These are phyloP conservation scores for Trichomonas vaginalis DNA, from an alignment of 208 protist genomes.

Conservation along the genomic window DNA sequence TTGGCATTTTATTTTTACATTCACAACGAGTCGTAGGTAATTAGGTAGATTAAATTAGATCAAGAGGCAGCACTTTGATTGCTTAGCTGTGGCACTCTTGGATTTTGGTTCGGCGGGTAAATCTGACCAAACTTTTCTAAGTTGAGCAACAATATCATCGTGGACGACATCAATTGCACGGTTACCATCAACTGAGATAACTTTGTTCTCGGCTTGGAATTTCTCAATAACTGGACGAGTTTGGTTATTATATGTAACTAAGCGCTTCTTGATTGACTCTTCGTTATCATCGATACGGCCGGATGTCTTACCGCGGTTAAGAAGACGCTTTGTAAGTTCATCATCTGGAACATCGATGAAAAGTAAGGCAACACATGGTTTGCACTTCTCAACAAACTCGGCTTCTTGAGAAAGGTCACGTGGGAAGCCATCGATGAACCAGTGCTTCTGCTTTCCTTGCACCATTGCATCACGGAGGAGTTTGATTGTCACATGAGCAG, in stretches of 20 bases:
- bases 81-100: not conserved
- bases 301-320: conserved; percentile 46
- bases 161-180: not conserved
- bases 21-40: too few species aligned
- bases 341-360: conserved; percentile 43
- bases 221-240: not conserved
- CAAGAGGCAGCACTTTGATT: not conserved
- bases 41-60: not conserved
- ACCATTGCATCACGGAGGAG: conserved; percentile 18
- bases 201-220: not conserved
- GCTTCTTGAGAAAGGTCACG: not conserved
- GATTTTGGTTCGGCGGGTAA: not conserved
- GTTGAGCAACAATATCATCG: not conserved
- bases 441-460: not conserved
- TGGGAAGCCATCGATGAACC: not conserved
- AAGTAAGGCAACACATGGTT: conserved; percentile 30
- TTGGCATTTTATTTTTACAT: too few species aligned
- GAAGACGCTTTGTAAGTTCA: conserved; percentile 36
- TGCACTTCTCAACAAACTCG: not conserved
- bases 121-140: not conserved
- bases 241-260: conserved; percentile 24
- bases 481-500: not conserved
- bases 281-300: conserved; percentile 53
- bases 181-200: not conserved
- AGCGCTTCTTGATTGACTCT: conserved; percentile 50